These are phyloP conservation scores for Aquilaria sinensis DNA, from an alignment of 345 rosid species.

Conservation along the genomic window DNA sequence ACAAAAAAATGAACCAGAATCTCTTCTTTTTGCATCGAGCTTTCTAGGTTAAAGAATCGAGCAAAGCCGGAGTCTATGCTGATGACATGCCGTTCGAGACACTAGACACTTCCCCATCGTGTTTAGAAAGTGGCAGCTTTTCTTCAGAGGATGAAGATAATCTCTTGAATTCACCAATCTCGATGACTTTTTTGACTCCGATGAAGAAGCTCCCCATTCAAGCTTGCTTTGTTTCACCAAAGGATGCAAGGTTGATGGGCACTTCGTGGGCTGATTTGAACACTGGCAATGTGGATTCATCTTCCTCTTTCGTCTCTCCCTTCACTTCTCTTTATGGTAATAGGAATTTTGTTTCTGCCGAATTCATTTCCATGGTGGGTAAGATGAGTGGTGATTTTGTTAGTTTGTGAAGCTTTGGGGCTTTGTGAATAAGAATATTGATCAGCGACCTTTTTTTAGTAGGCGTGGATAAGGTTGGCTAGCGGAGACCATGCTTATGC, in stretches of 20 bases:
- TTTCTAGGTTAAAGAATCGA: slow-evolving; percentile 14
- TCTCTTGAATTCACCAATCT: slow-evolving; percentile 5
- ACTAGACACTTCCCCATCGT: slow-evolving; percentile 74
- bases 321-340: slow-evolving; percentile 86
- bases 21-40: slow-evolving; percentile 11
- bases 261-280: slow-evolving; percentile 53
- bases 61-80: slow-evolving; percentile 17
- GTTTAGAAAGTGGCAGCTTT: slow-evolving; percentile 37
- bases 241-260: slow-evolving; percentile 41
- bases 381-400: neutral
- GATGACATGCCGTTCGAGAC: slow-evolving; percentile 68
- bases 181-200: slow-evolving; percentile 70
- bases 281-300: slow-evolving; percentile 43
- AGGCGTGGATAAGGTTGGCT: slow-evolving; percentile 13
- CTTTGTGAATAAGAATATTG: slow-evolving; percentile 17
- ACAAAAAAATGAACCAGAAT: slow-evolving; percentile 3
- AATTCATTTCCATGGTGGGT: neutral
- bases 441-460: slow-evolving; percentile 4
- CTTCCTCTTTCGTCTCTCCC: slow-evolving; percentile 58
- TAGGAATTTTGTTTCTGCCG: slow-evolving; percentile 1
- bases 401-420: neutral
- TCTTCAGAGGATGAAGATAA: slow-evolving; percentile 7
- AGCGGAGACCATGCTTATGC: slow-evolving; percentile 21
- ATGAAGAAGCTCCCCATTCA: slow-evolving; percentile 78
- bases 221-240: slow-evolving; percentile 65